Base-by-base conservation (phyloP, 2,329 filamentous ascomycete genomes). In the Pyrenochaeta sp. region DNA sequence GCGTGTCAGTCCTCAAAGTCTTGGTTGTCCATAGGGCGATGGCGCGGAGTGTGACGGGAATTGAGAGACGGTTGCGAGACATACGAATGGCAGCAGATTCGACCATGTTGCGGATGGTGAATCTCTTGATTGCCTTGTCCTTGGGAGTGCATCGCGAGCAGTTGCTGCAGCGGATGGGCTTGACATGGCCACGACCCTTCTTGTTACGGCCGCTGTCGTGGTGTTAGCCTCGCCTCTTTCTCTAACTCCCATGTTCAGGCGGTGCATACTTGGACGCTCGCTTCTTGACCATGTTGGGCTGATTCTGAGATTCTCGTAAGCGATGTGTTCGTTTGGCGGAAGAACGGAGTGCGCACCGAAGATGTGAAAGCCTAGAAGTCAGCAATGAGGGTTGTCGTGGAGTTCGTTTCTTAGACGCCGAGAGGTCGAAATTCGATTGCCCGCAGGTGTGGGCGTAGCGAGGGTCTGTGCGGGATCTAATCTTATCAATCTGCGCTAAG, bases 91-190 rank as follows among this genome's bases (percentile, higher is more conserved):
- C 95, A 78, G 96, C 95, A 77, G 93, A 97, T 86, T 99, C 95
- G 72, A 99, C 95, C 95, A 99, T 99, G 90, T 99, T 98, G 82
- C 95, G 90, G 87, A 99, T 90, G 85, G 95, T 99, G 88, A 99
- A 99, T 85, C 95, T 89, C 92, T 99, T 99, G 88, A 99, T 98
- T 73, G 96, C 95, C 92, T 99, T 99, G 79, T 99, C 95, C 90
- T 99, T 99, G 81, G 93, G 93, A 60, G 91, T 96, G 81, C 79
- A 89, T 80, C 77, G 85, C 74, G 84, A 92, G 88, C 84, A 95
- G 88, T 89, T 92, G 84, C 85, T 91, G 90, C 84, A 95, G 80
- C 88, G 91, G 85, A 99, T 97, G 78, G 95, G 96, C 89, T 99
- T 99, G 85, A 96, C 92, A 88, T 98, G 94, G 86, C 95, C 95